These are phyloP conservation scores for Chaetomiaceae sp. DNA, from an alignment of 2,329 filamentous ascomycete species.

Conservation along the genomic window DNA sequence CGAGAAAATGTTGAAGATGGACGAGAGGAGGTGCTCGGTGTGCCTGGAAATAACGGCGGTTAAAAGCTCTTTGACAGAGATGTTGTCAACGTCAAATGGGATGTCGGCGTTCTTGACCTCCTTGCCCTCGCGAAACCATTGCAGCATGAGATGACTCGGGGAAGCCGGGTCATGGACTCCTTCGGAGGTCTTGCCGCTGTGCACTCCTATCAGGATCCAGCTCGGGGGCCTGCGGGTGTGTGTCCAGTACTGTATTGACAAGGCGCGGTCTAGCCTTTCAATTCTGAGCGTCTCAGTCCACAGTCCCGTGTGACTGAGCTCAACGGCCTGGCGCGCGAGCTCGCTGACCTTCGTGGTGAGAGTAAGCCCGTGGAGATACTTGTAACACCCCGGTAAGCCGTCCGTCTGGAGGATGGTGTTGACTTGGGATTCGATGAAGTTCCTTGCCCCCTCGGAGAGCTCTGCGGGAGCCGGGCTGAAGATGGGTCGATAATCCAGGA, in stretches of 20 bases:
- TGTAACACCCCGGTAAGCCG: slow-evolving; percentile 75
- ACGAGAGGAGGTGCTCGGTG: slow-evolving; percentile 64
- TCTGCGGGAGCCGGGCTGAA: slow-evolving; percentile 65
- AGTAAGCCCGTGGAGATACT: slow-evolving; percentile 80
- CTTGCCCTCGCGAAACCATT: slow-evolving; percentile 82
- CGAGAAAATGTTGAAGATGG: slow-evolving; percentile 57
- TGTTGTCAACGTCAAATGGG: slow-evolving; percentile 56
- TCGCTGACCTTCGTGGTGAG: slow-evolving; percentile 87
- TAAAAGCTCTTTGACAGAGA: slow-evolving; percentile 72
- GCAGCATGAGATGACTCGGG: slow-evolving; percentile 54
- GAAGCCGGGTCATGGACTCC: slow-evolving; percentile 37
- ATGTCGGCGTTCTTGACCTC: slow-evolving; percentile 68
- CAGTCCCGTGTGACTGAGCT: slow-evolving; percentile 57
- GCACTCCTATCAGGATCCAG: slow-evolving; percentile 85
- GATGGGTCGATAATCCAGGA: slow-evolving; percentile 83
- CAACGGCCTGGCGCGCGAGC: slow-evolving; percentile 69
- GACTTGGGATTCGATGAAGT: slow-evolving; percentile 62
- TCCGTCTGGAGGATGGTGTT: slow-evolving; percentile 67
- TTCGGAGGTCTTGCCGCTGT: slow-evolving; percentile 50
- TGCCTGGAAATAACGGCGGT: slow-evolving; percentile 72
- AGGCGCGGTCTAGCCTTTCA: slow-evolving; percentile 72
- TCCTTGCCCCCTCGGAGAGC: slow-evolving; percentile 59
- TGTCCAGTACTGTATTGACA: slow-evolving; percentile 89
- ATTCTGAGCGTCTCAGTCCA: slow-evolving; percentile 78
- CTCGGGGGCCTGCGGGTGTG: slow-evolving; percentile 57